Percentiles rank a stretch among this genome's conserved stretches.
Evolutionary conservation across 805 yeast species (phyloP).

Genomic region (Candida boleticola): DNA sequence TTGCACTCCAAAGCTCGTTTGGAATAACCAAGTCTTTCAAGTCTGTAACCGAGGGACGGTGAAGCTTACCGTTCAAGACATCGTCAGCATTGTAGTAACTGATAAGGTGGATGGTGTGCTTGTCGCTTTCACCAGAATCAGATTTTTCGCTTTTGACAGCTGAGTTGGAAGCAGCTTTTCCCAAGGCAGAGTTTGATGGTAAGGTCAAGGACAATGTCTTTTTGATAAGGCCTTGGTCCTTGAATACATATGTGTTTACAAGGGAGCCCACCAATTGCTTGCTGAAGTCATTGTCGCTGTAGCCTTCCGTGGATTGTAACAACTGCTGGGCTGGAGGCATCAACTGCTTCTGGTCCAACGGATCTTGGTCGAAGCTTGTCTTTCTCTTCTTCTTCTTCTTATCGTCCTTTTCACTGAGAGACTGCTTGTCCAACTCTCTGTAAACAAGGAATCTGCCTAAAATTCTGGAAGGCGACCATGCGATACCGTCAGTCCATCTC

Average conservation of each 20-base stretch:
- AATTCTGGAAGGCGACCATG: conserved; percentile 92
- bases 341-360: conserved; percentile 6
- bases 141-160: conserved; percentile 14
- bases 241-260: conserved; percentile 60
- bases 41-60: conserved; percentile 55
- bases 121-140: conserved; percentile 20
- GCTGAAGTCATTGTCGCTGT: conserved; percentile 9
- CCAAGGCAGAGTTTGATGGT: background rate
- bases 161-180: conserved; percentile 8
- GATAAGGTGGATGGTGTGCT: conserved; percentile 65
- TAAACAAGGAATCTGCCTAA: conserved; percentile 83
- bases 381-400: conserved; percentile 38
- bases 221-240: conserved; percentile 73
- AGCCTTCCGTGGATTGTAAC: conserved; percentile 5
- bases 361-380: conserved; percentile 12
- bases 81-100: conserved; percentile 79
- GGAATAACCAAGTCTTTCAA: conserved; percentile 51
- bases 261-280: conserved; percentile 45
- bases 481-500: conserved; percentile 95
- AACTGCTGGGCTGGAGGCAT: conserved; percentile 10
- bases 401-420: conserved; percentile 42
- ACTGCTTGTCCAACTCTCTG: conserved; percentile 54
- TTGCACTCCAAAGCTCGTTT: conserved; percentile 50
- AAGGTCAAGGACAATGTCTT: conserved; percentile 71
- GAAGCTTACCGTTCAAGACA: conserved; percentile 55